Percentiles rank a stretch among this genome's conserved stretches.
These are phyloP conservation scores for Aspergillus sp. DNA, from an alignment of 2,329 filamentous ascomycete genomes.

Conservation along the genomic window DNA sequence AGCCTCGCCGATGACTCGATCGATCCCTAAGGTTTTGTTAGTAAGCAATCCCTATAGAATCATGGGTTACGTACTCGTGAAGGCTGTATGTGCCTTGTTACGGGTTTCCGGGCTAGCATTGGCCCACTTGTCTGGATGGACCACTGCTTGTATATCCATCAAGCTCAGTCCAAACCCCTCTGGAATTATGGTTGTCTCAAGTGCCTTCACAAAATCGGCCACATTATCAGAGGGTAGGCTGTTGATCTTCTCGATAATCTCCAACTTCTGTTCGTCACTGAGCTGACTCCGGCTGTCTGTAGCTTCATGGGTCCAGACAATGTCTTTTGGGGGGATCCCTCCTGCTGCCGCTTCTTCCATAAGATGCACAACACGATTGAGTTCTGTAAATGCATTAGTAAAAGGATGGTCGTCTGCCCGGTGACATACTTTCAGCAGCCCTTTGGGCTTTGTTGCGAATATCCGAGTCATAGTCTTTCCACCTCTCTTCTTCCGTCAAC, in stretches of 20 bases:
- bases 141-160: background rate
- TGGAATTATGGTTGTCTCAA: background rate
- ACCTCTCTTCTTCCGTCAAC: background rate
- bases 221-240: background rate
- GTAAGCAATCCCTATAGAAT: background rate
- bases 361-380: background rate
- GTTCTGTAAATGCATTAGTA: background rate
- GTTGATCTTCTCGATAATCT: background rate
- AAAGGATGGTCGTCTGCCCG: background rate
- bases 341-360: background rate
- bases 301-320: background rate
- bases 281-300: background rate
- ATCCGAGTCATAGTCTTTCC: background rate
- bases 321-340: background rate
- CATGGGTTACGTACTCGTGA: background rate
- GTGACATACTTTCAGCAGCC: background rate
- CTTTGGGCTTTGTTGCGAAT: background rate
- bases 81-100: background rate
- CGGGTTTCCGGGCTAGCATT: background rate
- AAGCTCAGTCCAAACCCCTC: background rate
- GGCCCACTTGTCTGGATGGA: background rate
- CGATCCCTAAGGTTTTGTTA: background rate
- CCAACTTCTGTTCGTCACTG: background rate
- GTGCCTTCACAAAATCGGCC: background rate
- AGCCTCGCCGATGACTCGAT: background rate